Percentiles rank a stretch among this genome's conserved stretches.
Evolutionary conservation across 2,329 filamentous ascomycete genomes (phyloP).

Genomic region (Pyrenochaeta sp.): DNA sequence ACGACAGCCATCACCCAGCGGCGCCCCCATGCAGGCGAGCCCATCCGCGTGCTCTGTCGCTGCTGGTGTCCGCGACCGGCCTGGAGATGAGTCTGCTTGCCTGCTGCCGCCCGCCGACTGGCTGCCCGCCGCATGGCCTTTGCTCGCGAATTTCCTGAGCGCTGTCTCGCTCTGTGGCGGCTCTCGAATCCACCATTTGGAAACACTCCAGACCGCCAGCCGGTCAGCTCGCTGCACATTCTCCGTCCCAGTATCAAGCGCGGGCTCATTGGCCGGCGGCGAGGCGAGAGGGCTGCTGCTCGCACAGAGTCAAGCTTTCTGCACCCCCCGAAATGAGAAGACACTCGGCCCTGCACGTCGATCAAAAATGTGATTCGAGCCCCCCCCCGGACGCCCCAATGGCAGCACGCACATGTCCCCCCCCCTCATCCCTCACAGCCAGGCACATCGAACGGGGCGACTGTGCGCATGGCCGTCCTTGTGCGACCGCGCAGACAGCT

Average conservation of each 20-base stretch:
- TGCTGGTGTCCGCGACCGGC: background rate
- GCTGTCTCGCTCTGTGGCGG: too few relatives aligned
- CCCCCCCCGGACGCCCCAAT: background rate
- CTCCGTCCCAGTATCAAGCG: background rate
- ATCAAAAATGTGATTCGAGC: constrained; percentile 11
- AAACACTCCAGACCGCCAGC: too few relatives aligned
- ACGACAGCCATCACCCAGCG: constrained; percentile 10
- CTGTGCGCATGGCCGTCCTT: constrained; percentile 16
- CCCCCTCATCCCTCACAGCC: too few relatives aligned
- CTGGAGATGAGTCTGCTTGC: background rate
- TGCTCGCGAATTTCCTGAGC: background rate
- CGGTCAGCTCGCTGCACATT: too few relatives aligned
- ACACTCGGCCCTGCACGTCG: constrained; percentile 11
- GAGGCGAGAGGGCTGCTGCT: background rate
- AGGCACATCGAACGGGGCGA: constrained; percentile 12
- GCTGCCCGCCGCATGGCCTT: background rate
- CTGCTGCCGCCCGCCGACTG: background rate
- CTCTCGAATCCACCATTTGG: background rate
- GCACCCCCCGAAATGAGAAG: constrained; percentile 13
- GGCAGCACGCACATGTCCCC: too few relatives aligned
- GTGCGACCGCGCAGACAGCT: constrained; percentile 14
- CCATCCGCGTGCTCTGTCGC: background rate
- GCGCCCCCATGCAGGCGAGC: background rate
- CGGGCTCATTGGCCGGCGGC: background rate
- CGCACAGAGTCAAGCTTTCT: constrained; percentile 16